A percentile compares a stretch with the other conserved stretches of the same genome.
These are phyloP conservation scores for Penicillium robsamsonii DNA, from an alignment of 495 filamentous ascomycete genomes.

Conservation along the genomic window DNA sequence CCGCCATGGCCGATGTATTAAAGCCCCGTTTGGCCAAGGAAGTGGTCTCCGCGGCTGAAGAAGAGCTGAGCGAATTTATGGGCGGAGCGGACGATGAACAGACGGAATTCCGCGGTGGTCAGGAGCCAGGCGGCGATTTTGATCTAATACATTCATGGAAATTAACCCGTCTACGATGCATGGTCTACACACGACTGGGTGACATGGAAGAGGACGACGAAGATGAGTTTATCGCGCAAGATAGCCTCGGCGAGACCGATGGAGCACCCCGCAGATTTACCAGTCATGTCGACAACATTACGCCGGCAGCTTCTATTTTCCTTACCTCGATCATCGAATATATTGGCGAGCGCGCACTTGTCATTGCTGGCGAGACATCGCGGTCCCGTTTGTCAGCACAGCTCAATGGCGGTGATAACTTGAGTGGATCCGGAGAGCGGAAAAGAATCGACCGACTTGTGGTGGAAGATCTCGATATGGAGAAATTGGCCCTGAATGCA, in stretches of 20 bases:
- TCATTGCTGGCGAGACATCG: slow-evolving; percentile 85
- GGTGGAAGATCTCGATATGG: slow-evolving; percentile 89
- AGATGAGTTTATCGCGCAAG: slow-evolving; percentile 74
- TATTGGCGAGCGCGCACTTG: slow-evolving; percentile 84
- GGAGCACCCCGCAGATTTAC: slow-evolving; percentile 53
- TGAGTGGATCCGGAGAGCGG: slow-evolving; percentile 21
- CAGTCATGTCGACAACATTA: slow-evolving; percentile 66
- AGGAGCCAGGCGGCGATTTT: slow-evolving; percentile 60
- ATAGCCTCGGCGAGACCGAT: slow-evolving; percentile 57
- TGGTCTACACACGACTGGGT: slow-evolving; percentile 96
- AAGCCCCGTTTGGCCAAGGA: slow-evolving; percentile 85
- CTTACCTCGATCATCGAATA: slow-evolving; percentile 92
- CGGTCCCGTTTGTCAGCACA: slow-evolving; percentile 61
- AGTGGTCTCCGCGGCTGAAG: slow-evolving; percentile 82
- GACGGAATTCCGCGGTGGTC: slow-evolving; percentile 51
- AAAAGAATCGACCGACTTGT: slow-evolving; percentile 59
- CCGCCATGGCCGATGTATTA: slow-evolving; percentile 81
- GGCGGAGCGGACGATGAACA: slow-evolving; percentile 74
- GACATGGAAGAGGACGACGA: slow-evolving; percentile 98
- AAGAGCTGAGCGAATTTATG: slow-evolving; percentile 85
- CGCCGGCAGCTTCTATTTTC: slow-evolving; percentile 92
- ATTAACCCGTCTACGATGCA: slow-evolving; percentile 83
- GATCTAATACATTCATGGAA: slow-evolving; percentile 89
- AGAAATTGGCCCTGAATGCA: slow-evolving; percentile 84
- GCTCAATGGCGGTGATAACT: slow-evolving; percentile 25